A percentile compares a stretch with the other conserved stretches of the same genome.
These are phyloP conservation scores for Corrigiola litoralis DNA, from an alignment of 179 eudicot genomes.

Conservation along the genomic window DNA sequence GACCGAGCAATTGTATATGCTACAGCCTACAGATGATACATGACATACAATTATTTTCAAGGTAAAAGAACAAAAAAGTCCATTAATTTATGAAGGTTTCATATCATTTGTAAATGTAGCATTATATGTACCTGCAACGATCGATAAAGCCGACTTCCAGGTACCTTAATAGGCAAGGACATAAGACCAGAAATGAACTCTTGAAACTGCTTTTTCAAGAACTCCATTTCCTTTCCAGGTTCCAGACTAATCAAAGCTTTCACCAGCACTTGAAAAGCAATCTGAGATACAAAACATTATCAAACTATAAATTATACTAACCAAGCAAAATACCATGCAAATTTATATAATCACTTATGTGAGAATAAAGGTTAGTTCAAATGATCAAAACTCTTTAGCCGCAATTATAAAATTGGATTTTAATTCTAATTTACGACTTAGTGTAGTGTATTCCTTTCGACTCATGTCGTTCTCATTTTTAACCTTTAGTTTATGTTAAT, in stretches of 20 bases:
- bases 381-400: no score
- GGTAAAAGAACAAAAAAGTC: no score
- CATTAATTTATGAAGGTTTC: no score
- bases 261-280: slow-evolving; percentile 82
- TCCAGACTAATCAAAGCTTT: slow-evolving; percentile 79
- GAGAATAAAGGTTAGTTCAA: no score
- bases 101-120: not conserved
- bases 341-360: not conserved
- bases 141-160: slow-evolving; percentile 68
- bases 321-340: not conserved
- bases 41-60: no score
- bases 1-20: no score
- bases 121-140: slow-evolving; percentile 54
- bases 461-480: no score
- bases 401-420: no score
- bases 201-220: slow-evolving; percentile 56
- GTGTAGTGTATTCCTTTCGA: no score
- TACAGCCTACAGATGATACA: no score
- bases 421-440: not conserved
- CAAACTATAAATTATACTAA: not conserved
- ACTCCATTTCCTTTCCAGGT: slow-evolving; percentile 73
- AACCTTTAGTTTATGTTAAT: no score
- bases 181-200: slow-evolving; percentile 89
- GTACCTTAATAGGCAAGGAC: slow-evolving; percentile 77
- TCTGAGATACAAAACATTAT: slow-evolving; percentile 28